phyloP scores from a whole-genome alignment of 768 basidiomycete genomes.

The Kwoniella europaea region DNA sequence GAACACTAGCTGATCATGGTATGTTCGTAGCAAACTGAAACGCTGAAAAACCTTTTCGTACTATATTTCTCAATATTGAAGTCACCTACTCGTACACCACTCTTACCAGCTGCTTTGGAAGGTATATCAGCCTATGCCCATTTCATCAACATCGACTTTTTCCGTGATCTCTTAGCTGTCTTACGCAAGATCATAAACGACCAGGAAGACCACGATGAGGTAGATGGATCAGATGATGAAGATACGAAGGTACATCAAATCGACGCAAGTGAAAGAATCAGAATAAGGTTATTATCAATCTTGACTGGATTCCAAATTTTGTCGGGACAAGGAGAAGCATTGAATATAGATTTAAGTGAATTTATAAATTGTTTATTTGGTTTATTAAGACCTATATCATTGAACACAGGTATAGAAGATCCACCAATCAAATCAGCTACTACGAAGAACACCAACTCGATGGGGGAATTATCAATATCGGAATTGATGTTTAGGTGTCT shows the following conservation, averaged over 20 bases:
- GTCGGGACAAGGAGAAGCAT: slow-evolving; percentile 97
- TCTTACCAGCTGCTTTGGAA: slow-evolving; percentile 83
- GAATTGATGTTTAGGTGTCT: slow-evolving; percentile 84
- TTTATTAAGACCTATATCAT: slow-evolving; percentile 74
- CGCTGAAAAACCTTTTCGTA: slow-evolving; percentile 93
- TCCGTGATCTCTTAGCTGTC: slow-evolving; percentile 88
- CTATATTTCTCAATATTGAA: slow-evolving; percentile 96
- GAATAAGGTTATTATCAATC: slow-evolving; percentile 74
- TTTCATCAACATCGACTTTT: slow-evolving; percentile 97
- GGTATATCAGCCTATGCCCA: slow-evolving; percentile 94
- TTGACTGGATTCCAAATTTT: slow-evolving; percentile 97
- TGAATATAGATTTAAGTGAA: slow-evolving; percentile 91
- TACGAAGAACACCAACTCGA: slow-evolving; percentile 24
- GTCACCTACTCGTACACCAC: slow-evolving; percentile 71
- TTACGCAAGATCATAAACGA: slow-evolving; percentile 76
- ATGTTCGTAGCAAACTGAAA: slow-evolving; percentile 79
- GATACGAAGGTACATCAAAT: slow-evolving; percentile 29
- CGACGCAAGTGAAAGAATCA: slow-evolving; percentile 59
- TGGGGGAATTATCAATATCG: slow-evolving; percentile 52
- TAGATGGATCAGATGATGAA: slow-evolving; percentile 57
- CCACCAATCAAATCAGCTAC: slow-evolving; percentile 54
- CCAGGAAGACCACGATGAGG: slow-evolving; percentile 47
- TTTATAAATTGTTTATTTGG: slow-evolving; percentile 84
- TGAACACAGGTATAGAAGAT: slow-evolving; percentile 70
- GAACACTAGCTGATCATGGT: neutral